Conservation (phyloP, 2,329 filamentous ascomycete genomes). For the Sporothrix globosa region DNA sequence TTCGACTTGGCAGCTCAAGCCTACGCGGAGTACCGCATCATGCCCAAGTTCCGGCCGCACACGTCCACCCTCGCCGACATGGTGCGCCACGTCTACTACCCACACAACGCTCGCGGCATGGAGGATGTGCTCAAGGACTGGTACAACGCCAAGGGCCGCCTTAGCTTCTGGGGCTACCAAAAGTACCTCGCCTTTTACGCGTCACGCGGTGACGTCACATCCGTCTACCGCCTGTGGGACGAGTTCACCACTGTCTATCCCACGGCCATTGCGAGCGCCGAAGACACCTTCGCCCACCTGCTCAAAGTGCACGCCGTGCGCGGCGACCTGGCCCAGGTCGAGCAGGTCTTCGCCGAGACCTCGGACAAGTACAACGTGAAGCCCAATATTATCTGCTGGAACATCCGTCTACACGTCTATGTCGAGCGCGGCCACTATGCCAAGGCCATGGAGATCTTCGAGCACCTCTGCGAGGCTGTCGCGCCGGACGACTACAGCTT, state of each 20-base stretch:
- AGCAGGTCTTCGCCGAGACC: constrained; percentile 66
- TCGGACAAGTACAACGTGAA: constrained; percentile 55
- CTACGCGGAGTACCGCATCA: constrained; percentile 52
- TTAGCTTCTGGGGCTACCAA: constrained; percentile 53
- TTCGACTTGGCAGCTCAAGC: constrained; percentile 46
- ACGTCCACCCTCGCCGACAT: constrained; percentile 49
- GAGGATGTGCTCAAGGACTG: constrained; percentile 56
- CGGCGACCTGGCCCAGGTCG: constrained; percentile 64
- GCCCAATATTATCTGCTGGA: constrained; percentile 69
- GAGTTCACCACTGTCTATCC: constrained; percentile 47
- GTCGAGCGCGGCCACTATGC: constrained; percentile 66
- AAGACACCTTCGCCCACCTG: constrained; percentile 57
- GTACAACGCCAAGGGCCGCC: constrained; percentile 46
- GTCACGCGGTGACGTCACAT: constrained; percentile 50
- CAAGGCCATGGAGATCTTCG: constrained; percentile 67
- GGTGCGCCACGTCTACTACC: constrained; percentile 49
- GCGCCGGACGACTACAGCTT: constrained; percentile 67
- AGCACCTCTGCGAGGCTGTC: constrained; percentile 56
- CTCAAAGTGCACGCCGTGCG: constrained; percentile 72
- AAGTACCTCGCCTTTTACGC: constrained; percentile 57
- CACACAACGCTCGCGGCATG: constrained; percentile 46
- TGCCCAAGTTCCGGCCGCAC: constrained; percentile 47
- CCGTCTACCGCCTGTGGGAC: constrained; percentile 52
- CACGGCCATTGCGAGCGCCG: constrained; percentile 34
- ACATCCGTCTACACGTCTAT: constrained; percentile 74